Percentiles rank a stretch among this genome's conserved stretches.
Evolutionary conservation across 2,329 filamentous ascomycete species (phyloP).

Genomic region (Geoglossum cookeanum): DNA sequence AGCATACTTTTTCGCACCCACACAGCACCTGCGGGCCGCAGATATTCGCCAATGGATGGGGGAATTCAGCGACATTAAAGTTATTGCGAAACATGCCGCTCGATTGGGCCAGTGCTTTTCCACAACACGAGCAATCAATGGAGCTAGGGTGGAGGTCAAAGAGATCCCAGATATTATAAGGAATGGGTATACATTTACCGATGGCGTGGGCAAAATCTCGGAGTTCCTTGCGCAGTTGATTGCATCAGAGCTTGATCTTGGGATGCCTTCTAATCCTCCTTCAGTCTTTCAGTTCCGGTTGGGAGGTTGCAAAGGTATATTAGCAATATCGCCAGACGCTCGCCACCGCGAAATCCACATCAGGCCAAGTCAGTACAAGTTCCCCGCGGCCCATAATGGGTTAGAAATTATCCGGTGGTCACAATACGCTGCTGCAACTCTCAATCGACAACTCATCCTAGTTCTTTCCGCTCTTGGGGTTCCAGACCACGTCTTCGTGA

Average conservation of each 20-base stretch:
- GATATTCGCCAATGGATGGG: constrained; percentile 79
- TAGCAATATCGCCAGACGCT: constrained; percentile 54
- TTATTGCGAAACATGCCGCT: constrained; percentile 78
- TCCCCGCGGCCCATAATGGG: constrained; percentile 46
- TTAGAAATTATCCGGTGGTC: constrained; percentile 78
- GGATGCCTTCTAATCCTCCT: constrained; percentile 32
- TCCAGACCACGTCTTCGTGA: constrained; percentile 41
- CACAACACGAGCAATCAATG: constrained; percentile 58
- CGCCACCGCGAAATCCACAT: constrained; percentile 53
- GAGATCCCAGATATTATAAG: constrained; percentile 50
- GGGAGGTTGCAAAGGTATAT: constrained; percentile 78
- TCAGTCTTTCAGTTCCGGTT: constrained; percentile 85
- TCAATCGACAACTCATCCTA: constrained; percentile 80
- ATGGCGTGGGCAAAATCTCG: constrained; percentile 90
- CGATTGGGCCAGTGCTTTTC: constrained; percentile 91
- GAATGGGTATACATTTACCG: constrained; percentile 58
- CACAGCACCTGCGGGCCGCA: constrained; percentile 44
- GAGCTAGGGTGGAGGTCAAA: constrained; percentile 37
- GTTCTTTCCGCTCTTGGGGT: constrained; percentile 70
- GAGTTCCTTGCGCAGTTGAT: constrained; percentile 54
- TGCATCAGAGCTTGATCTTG: constrained; percentile 45
- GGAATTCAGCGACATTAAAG: constrained; percentile 57
- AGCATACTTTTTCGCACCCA: constrained; percentile 78
- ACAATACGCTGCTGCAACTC: constrained; percentile 51
- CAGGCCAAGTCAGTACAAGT: constrained; percentile 75